phyloP scores from a whole-genome alignment of 1,139 yeast genomes.

The Candida albicans region DNA sequence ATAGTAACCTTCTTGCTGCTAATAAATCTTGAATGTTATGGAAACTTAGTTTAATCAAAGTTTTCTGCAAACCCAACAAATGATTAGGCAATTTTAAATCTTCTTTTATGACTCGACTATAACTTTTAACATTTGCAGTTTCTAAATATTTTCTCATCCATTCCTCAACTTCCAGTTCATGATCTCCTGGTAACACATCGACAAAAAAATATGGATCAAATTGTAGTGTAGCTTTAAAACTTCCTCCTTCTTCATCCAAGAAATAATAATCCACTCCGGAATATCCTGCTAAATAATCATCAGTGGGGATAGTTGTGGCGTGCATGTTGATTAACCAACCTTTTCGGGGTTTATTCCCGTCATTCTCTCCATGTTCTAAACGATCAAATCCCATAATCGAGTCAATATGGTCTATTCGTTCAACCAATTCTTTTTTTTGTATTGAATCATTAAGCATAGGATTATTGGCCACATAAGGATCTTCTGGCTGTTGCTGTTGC shows the following conservation, averaged over 20 bases:
- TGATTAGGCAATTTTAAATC: slow-evolving; percentile 85
- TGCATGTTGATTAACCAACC: slow-evolving; percentile 96
- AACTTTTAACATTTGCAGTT: slow-evolving; percentile 51
- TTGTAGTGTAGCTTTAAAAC: slow-evolving; percentile 80
- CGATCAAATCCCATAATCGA: slow-evolving; percentile 82
- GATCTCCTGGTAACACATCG: slow-evolving; percentile 63
- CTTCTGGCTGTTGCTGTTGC: slow-evolving; percentile 16
- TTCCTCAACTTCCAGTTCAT: slow-evolving; percentile 74
- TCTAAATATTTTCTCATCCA: slow-evolving; percentile 71
- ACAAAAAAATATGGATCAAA: slow-evolving; percentile 88
- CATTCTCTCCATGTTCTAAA: slow-evolving; percentile 60
- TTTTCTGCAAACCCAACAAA: slow-evolving; percentile 70
- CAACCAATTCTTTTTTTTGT: slow-evolving; percentile 42
- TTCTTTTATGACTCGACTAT: slow-evolving; percentile 63
- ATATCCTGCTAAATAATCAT: slow-evolving; percentile 58
- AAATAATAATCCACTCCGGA: slow-evolving; percentile 95
- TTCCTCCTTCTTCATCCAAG: slow-evolving; percentile 96
- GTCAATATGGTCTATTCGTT: slow-evolving; percentile 65
- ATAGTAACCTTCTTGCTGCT: slow-evolving; percentile 66
- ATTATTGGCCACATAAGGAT: slow-evolving; percentile 30
- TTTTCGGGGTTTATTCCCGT: slow-evolving; percentile 53
- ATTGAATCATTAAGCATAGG: slow-evolving; percentile 46
- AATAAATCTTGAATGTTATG: slow-evolving; percentile 74
- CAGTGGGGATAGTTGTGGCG: slow-evolving; percentile 59
- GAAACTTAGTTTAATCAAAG: slow-evolving; percentile 67